Base-by-base conservation (phyloP, 2,329 filamentous ascomycete genomes). In the Orbilia blumenaviensis region DNA sequence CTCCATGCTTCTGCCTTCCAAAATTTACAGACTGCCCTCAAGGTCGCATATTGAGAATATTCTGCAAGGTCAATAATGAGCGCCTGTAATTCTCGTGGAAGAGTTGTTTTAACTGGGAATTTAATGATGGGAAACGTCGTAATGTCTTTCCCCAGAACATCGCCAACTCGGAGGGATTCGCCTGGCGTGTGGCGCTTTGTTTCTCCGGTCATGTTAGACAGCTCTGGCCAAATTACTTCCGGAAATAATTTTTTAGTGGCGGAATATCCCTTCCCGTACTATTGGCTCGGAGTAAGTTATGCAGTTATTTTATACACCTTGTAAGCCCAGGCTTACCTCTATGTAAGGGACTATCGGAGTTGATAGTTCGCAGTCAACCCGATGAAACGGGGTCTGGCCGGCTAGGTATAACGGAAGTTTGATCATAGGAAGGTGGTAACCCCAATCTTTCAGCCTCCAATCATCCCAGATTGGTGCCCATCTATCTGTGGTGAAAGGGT, bases 371-470 rank as follows among this genome's bases (percentile, higher is more conserved):
- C 52, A 56, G 32, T 56, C 52, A n/a, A 56, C 12, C 3, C 32
- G 52, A n/a, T 25, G 29, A 21, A 56, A 56, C 3, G 52, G 52
- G 10, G 32, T 38, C 8, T 38, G 52, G 9, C 52, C 52, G 6
- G 32, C 18, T 9, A 38, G 18, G 16, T 56, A 56, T 5, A 56
- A n/a, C 9, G 52, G 52, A 2, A 56, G 52, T n/a, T 56, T 56
- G 32, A 56, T 56, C 52, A 38, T 38, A 14, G 52, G 52, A 10
- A 56, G 10, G 9, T 7, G 10, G 14, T 38, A 56, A 1, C 29
- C 52, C 52, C 52, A 56, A n/a, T 56, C 52, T 56, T 56, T 38
- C 9, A 56, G 18, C n/a, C 52, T 56, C 52, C 52, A 56, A 38
- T 56, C 52, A n/a, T 56, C 52, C 52, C 52, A 56, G 18, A 56